A percentile compares a stretch with the other conserved stretches of the same genome.
phyloP scores from a whole-genome alignment of 805 yeast genomes.

The Schwanniomyces occidentalis region DNA sequence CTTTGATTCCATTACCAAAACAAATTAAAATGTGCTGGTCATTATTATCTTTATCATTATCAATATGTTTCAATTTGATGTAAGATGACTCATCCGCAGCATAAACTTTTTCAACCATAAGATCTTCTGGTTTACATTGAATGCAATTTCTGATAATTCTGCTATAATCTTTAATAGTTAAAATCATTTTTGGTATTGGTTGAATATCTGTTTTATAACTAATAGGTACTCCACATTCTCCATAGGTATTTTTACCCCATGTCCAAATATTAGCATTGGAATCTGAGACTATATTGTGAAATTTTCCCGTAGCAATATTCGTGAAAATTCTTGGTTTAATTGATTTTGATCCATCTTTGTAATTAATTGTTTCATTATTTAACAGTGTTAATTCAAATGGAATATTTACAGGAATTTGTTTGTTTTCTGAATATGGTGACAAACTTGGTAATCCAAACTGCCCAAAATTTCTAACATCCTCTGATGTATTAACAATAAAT shows the following conservation, averaged over 20 bases:
- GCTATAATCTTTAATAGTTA: constrained; percentile 14
- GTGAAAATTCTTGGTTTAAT: constrained; percentile 46
- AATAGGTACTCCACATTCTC: constrained; percentile 79
- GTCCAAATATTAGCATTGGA: constrained; percentile 69
- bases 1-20: constrained; percentile 83
- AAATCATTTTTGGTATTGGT: constrained; percentile 62
- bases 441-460: constrained; percentile 80
- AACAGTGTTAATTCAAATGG: constrained; percentile 55
- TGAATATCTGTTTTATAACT: constrained; percentile 64
- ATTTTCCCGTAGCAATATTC: constrained; percentile 70
- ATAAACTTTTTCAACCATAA: constrained; percentile 52
- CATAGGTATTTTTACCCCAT: constrained; percentile 82
- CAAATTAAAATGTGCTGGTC: constrained; percentile 43
- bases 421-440: constrained; percentile 57
- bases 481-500: constrained; percentile 62
- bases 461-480: constrained; percentile 46
- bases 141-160: constrained; percentile 15
- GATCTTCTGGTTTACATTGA: constrained; percentile 42
- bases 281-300: constrained; percentile 74
- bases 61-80: constrained; percentile 25
- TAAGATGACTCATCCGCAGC: constrained; percentile 67
- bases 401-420: constrained; percentile 22
- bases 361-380: constrained; percentile 43
- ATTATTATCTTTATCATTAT: constrained; percentile 14
- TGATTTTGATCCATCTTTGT: constrained; percentile 18